Percentiles rank a stretch among this genome's conserved stretches.
These are phyloP conservation scores for Quercus parvula DNA, from an alignment of 306 rosid genomes.

Conservation along the genomic window DNA sequence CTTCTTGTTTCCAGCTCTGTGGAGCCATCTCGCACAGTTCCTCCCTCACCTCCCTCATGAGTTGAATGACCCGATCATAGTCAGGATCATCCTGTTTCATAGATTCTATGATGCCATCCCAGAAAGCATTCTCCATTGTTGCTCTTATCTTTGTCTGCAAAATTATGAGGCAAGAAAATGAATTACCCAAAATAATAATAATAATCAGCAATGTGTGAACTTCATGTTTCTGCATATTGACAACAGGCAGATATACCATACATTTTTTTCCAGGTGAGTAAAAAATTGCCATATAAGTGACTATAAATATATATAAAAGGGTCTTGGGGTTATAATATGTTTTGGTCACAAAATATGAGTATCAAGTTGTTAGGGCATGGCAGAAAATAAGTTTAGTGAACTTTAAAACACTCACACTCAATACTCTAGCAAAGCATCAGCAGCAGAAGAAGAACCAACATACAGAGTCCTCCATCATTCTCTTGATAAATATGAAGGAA, in stretches of 20 bases:
- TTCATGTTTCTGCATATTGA: not conserved
- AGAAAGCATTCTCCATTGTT: conserved; percentile 86
- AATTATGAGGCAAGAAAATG: not conserved
- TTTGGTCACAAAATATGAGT: not conserved
- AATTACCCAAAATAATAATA: not conserved
- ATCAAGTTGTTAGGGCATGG: not conserved
- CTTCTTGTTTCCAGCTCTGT: conserved; percentile 71
- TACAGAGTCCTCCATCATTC: not conserved
- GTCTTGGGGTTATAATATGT: not conserved
- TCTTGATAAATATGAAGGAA: not conserved
- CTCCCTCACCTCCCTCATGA: conserved; percentile 82
- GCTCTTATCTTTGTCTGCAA: conserved; percentile 67
- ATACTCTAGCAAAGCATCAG: not conserved
- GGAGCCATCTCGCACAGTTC: conserved; percentile 88
- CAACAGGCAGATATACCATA: not conserved
- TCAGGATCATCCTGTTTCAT: conserved; percentile 62
- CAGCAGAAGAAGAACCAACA: not conserved
- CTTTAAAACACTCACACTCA: not conserved
- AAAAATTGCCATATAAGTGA: not conserved
- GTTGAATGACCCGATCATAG: conserved; percentile 66
- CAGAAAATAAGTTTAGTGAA: not conserved
- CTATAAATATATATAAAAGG: not conserved
- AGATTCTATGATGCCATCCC: conserved; percentile 86
- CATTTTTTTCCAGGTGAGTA: not conserved
- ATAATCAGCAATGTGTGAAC: not conserved